Evolutionary conservation across 2,329 filamentous ascomycete genomes (phyloP).

Genomic region (Alternaria gaisen): DNA sequence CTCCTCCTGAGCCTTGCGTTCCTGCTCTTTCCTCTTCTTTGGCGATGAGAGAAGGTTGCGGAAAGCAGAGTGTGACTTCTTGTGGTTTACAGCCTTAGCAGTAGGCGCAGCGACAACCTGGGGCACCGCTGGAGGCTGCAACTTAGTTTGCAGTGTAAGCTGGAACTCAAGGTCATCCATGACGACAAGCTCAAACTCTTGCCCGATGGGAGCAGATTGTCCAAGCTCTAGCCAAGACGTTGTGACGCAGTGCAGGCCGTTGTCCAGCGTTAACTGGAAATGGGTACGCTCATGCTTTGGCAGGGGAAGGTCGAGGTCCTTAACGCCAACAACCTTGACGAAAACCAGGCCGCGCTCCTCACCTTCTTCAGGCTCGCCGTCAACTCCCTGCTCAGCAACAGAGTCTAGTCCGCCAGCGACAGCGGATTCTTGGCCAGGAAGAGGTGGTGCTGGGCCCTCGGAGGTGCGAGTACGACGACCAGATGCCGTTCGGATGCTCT

Average conservation of each 20-base stretch:
- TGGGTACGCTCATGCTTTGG: conserved; percentile 88
- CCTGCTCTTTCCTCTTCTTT: conserved; percentile 95
- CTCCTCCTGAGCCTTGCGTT: conserved; percentile 83
- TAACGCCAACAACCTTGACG: conserved; percentile 98
- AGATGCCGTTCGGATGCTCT: conserved; percentile 67
- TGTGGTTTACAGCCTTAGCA: conserved; percentile 73
- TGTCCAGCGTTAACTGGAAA: conserved; percentile 97
- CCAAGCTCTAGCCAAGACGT: conserved; percentile 95
- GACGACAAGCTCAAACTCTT: conserved; percentile 97
- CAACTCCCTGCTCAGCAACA: conserved; percentile 74
- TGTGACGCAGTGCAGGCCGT: conserved; percentile 96
- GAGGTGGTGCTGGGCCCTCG: conserved; percentile 74
- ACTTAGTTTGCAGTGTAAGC: conserved; percentile 92
- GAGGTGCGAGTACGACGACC: conserved; percentile 66
- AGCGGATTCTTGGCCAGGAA: conserved; percentile 89
- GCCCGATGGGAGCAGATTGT: conserved; percentile 90
- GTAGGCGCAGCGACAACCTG: conserved; percentile 60
- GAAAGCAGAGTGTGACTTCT: conserved; percentile 78
- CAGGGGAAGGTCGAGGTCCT: conserved; percentile 90
- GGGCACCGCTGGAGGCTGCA: conserved; percentile 74
- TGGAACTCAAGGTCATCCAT: conserved; percentile 99
- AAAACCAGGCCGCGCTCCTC: conserved; percentile 91
- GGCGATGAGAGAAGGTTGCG: conserved; percentile 86
- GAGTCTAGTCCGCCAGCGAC: conserved; percentile 69
- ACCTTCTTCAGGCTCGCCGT: conserved; percentile 74